These are phyloP conservation scores for Paramecium caudatum DNA, from an alignment of 73 alveolate genomes.

Conservation along the genomic window DNA sequence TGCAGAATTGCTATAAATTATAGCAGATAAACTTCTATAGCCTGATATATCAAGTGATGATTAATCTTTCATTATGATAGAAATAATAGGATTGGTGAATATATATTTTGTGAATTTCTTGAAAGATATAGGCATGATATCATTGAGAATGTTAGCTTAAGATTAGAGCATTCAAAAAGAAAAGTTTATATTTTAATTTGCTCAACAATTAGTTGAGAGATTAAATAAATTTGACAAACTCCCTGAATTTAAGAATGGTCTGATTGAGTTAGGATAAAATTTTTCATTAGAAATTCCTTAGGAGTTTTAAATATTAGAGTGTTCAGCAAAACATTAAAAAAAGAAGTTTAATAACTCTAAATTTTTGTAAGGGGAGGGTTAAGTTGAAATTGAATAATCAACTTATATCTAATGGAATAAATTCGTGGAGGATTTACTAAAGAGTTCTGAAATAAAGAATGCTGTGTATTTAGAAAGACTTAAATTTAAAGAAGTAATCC, in stretches of 20 bases:
- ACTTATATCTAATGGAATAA: not conserved
- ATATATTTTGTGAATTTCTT: slow-evolving; percentile 23
- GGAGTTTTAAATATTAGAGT: too few species aligned
- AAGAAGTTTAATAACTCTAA: too few species aligned
- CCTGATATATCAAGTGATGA: slow-evolving; percentile 1
- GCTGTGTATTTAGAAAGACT: not conserved
- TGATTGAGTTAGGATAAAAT: slow-evolving; percentile 12
- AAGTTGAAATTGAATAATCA: too few species aligned
- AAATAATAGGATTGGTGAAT: slow-evolving; percentile 2
- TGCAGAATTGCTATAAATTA: not conserved
- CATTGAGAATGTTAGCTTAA: slow-evolving; percentile 62
- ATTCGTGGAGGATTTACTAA: not conserved
- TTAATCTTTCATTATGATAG: not conserved
- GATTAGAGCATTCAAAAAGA: slow-evolving; percentile 43
- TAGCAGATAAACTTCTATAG: not conserved
- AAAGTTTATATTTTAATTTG: slow-evolving; percentile 32
- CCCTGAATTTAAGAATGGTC: not conserved
- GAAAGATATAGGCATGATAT: slow-evolving; percentile 66
- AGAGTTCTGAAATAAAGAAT: not conserved
- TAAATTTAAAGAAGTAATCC: slow-evolving; percentile 24
- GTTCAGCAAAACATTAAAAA: too few species aligned
- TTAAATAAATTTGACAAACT: not conserved
- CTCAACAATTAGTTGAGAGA: not conserved
- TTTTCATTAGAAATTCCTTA: not conserved
- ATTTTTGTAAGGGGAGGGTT: too few species aligned